Conservation (phyloP, 306 rosid genomes). For the Acmispon strigosus region DNA sequence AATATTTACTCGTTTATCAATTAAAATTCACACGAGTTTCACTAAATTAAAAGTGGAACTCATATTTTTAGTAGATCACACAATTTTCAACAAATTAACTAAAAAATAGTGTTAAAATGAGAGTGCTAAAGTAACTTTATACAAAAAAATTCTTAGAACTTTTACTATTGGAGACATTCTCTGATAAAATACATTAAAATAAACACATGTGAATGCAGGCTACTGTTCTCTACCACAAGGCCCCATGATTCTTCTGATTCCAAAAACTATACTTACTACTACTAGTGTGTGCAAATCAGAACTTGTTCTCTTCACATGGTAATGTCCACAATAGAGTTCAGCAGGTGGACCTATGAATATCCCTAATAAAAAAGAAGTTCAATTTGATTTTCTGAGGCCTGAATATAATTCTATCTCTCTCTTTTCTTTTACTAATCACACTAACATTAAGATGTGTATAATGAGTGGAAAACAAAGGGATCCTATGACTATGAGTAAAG, state of each 20-base stretch:
- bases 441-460: too few species aligned
- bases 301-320: slow-evolving; percentile 50
- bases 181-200: slow-evolving; percentile 12
- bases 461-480: too few species aligned
- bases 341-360: slow-evolving; percentile 34
- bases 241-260: slow-evolving; percentile 29
- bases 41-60: too few species aligned
- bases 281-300: slow-evolving; percentile 11
- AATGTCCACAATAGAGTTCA: slow-evolving; percentile 28
- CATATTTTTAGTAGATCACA: too few species aligned
- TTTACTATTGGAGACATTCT: slow-evolving; percentile 26
- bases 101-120: too few species aligned
- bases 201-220: slow-evolving; percentile 38
- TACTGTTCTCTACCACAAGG: slow-evolving; percentile 30
- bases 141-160: background rate
- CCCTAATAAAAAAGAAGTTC: background rate
- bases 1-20: too few species aligned
- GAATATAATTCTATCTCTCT: too few species aligned
- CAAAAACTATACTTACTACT: slow-evolving; percentile 11
- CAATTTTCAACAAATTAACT: too few species aligned
- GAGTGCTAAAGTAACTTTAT: too few species aligned
- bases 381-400: too few species aligned
- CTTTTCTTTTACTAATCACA: too few species aligned
- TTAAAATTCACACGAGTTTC: too few species aligned
- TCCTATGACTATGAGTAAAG: background rate